A percentile compares a stretch with the other conserved stretches of the same genome.
phyloP scores from a whole-genome alignment of 345 rosid genomes.

The Lepidium didymum region DNA sequence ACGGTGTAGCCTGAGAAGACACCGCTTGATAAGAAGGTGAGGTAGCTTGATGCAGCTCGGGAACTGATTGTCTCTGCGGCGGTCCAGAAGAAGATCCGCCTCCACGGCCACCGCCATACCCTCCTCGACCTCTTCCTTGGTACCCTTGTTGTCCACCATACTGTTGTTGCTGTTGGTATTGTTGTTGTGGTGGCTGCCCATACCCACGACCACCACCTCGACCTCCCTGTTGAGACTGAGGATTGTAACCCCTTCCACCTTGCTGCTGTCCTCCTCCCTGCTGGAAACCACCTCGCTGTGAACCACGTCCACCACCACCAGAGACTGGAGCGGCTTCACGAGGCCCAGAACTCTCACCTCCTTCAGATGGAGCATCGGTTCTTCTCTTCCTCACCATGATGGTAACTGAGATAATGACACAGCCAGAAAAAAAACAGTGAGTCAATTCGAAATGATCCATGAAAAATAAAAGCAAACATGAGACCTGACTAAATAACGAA shows the following conservation, averaged over 20 bases:
- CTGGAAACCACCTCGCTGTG: slow-evolving; percentile 39
- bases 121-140: slow-evolving; percentile 67
- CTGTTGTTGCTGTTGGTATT: slow-evolving; percentile 32
- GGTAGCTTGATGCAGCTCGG: slow-evolving; percentile 99
- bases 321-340: slow-evolving; percentile 40
- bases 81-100: slow-evolving; percentile 53
- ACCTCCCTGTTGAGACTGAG: slow-evolving; percentile 62
- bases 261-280: slow-evolving; percentile 43
- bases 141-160: slow-evolving; percentile 50
- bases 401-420: slow-evolving; percentile 16
- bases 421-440: background rate
- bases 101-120: slow-evolving; percentile 46
- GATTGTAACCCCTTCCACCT: slow-evolving; percentile 52
- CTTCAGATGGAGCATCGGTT: slow-evolving; percentile 43
- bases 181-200: slow-evolving; percentile 42
- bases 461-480: background rate
- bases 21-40: slow-evolving; percentile 49
- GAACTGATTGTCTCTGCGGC: slow-evolving; percentile 53
- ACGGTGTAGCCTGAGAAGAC: slow-evolving; percentile 43
- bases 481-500: too few species aligned
- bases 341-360: slow-evolving; percentile 65
- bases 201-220: slow-evolving; percentile 60
- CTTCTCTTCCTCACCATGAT: slow-evolving; percentile 77
- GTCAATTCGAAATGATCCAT: background rate
- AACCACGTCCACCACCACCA: slow-evolving; percentile 57